Conservation (phyloP, 2,329 filamentous ascomycete species). For the Ascochyta rabiei region DNA sequence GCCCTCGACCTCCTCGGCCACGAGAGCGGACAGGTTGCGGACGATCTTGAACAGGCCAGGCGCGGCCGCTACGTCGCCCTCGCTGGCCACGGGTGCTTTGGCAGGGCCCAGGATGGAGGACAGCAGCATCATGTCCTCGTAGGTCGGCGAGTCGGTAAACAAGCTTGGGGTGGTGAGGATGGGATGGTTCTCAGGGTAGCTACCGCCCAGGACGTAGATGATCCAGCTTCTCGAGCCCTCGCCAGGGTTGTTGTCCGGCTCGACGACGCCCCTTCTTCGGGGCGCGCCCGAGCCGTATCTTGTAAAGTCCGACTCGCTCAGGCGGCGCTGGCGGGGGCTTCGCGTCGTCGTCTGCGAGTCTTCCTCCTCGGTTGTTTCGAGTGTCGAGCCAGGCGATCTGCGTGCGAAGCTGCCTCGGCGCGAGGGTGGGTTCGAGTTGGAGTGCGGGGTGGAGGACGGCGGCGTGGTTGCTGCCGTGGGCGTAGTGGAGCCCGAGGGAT, state of each 20-base stretch:
- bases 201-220: slow-evolving; percentile 73
- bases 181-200: slow-evolving; percentile 72
- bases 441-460: slow-evolving; percentile 44
- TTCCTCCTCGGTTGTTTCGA: slow-evolving; percentile 53
- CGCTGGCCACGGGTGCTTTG: slow-evolving; percentile 70
- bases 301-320: slow-evolving; percentile 66
- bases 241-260: slow-evolving; percentile 61
- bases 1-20: slow-evolving; percentile 56
- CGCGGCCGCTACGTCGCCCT: slow-evolving; percentile 67
- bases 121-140: slow-evolving; percentile 74
- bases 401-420: slow-evolving; percentile 50
- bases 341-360: slow-evolving; percentile 48
- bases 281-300: slow-evolving; percentile 67
- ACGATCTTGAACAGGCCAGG: slow-evolving; percentile 64
- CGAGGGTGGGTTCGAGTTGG: slow-evolving; percentile 44
- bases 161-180: slow-evolving; percentile 72
- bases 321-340: slow-evolving; percentile 58
- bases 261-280: slow-evolving; percentile 68
- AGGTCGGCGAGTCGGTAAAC: slow-evolving; percentile 73
- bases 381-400: slow-evolving; percentile 47
- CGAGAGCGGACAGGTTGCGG: slow-evolving; percentile 49
- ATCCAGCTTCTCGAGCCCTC: slow-evolving; percentile 69
- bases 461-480: slow-evolving; percentile 42
- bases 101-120: slow-evolving; percentile 70
- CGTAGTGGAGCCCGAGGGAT: slow-evolving; percentile 58